These are phyloP conservation scores for Ganoderma lucidum DNA, from an alignment of 1,284 basidiomycete genomes.

Conservation along the genomic window DNA sequence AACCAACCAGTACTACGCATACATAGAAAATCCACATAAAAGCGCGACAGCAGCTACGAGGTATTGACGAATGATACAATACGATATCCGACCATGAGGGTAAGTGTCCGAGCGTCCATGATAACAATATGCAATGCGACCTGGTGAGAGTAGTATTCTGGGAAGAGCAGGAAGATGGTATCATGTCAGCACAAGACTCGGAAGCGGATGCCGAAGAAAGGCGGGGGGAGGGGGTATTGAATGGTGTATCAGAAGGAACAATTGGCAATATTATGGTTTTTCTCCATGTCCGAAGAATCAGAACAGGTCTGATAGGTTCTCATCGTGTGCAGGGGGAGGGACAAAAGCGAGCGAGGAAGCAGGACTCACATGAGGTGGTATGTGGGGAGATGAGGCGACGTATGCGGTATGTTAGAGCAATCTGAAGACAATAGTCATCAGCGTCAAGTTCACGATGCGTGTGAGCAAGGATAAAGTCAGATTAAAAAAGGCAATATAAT, in stretches of 20 bases:
- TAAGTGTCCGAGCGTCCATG: neutral
- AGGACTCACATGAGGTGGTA: constrained; percentile 37
- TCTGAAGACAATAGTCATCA: constrained; percentile 14
- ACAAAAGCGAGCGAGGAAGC: neutral
- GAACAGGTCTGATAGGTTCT: constrained; percentile 50
- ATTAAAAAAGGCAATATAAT: constrained; percentile 49
- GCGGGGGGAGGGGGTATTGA: neutral
- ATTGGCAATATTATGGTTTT: constrained; percentile 43
- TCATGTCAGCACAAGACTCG: constrained; percentile 12
- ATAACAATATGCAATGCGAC: constrained; percentile 4
- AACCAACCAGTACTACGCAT: neutral
- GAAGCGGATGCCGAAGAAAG: neutral
- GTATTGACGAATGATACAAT: constrained; percentile 4
- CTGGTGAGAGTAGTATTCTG: constrained; percentile 6
- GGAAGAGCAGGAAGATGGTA: neutral
- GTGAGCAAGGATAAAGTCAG: constrained; percentile 37
- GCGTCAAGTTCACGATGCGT: neutral
- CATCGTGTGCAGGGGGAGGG: constrained; percentile 36
- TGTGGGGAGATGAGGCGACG: constrained; percentile 7
- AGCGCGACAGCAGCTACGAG: neutral
- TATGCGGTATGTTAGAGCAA: constrained; percentile 11
- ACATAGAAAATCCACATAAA: neutral
- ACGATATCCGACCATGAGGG: neutral
- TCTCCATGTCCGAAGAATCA: constrained; percentile 43
- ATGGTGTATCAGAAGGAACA: constrained; percentile 42